Evolutionary conservation across 371 early-diverging fungal genomes (phyloP), one percentile per base, ranked within the genome.

Genomic region (Umbelopsis sp.): DNA sequence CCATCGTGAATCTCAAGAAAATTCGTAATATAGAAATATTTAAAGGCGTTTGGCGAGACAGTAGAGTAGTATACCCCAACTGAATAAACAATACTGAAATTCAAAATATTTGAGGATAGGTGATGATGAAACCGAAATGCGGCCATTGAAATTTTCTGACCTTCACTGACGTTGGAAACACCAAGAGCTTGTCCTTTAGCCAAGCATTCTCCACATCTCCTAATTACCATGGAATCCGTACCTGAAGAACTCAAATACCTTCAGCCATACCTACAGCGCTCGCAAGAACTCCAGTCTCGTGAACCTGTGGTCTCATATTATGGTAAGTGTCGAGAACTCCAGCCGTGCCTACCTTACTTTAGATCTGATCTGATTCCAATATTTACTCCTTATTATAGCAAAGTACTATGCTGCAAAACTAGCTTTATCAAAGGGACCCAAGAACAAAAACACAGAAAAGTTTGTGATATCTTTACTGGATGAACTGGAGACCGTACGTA

Each of bases 301-400:
- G 97, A 97, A 46, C 96, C 97, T 9, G 78, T 96, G 20, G 86
- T 97, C 6, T 79, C 97, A 0, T 98, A 98, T 71, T 98, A 95
- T 76, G 94, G 97, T 94, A 86, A 65, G 73, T 20, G 32, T 24
- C 41, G 41, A 41, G 41, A 38, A 38, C 22, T 38, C 38, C 4
- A 4, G 38, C 10, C 12, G 41, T 41, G 41, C 10, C 41, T 41
- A 41, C 41, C 7, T 7, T 41, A 41, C 12, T 10, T 41, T 41
- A 41, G 41, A 41, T 41, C 41, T 4, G 41, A 41, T 41, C 12
- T 41, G 41, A 41, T 41, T 41, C 41, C 41, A 10, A 41, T 1
- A 41, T 41, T 41, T 41, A 8, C 63, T 24, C 50, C 32, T 66
- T 25, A 18, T 66, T 22, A 18, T 82, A 93, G 95, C 93, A 69